phyloP scores from a whole-genome alignment of 2,329 filamentous ascomycete species.

The Tolypocladium tundrense region DNA sequence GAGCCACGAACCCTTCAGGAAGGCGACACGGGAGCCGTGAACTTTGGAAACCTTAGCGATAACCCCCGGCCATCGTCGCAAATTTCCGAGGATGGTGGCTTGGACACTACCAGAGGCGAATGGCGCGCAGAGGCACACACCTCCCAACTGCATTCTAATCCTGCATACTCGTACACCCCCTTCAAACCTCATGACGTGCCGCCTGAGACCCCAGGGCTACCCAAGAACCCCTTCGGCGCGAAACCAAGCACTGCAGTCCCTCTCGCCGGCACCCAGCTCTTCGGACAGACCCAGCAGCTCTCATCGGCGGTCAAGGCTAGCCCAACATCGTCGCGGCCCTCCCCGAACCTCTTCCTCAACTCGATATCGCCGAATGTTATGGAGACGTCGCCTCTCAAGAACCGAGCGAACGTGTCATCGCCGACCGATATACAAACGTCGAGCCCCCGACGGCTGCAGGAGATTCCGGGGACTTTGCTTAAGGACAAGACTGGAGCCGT shows the following conservation, averaged over 20 bases:
- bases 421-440: constrained; percentile 30
- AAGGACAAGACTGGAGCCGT: constrained; percentile 9
- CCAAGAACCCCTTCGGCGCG: constrained; percentile 37
- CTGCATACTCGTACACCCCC: constrained; percentile 16
- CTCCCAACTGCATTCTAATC: constrained; percentile 19
- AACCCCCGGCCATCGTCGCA: constrained; percentile 28
- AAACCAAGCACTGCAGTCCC: constrained; percentile 22
- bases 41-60: constrained; percentile 29
- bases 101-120: constrained; percentile 25
- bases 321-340: constrained; percentile 48
- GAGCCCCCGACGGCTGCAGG: constrained; percentile 26
- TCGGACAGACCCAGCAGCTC: constrained; percentile 41
- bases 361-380: constrained; percentile 34
- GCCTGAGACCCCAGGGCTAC: constrained; percentile 39
- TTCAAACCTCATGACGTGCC: constrained; percentile 14
- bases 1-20: constrained; percentile 29
- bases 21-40: constrained; percentile 40
- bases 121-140: constrained; percentile 27
- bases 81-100: constrained; percentile 29
- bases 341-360: constrained; percentile 36
- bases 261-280: constrained; percentile 38
- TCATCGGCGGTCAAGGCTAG: constrained; percentile 43
- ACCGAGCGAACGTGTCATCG: constrained; percentile 35
- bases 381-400: constrained; percentile 38
- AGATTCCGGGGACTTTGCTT: constrained; percentile 17